Evolutionary conservation across 352 stramenopile genomes (phyloP).

Genomic region (Globisporangium orthogonon): DNA sequence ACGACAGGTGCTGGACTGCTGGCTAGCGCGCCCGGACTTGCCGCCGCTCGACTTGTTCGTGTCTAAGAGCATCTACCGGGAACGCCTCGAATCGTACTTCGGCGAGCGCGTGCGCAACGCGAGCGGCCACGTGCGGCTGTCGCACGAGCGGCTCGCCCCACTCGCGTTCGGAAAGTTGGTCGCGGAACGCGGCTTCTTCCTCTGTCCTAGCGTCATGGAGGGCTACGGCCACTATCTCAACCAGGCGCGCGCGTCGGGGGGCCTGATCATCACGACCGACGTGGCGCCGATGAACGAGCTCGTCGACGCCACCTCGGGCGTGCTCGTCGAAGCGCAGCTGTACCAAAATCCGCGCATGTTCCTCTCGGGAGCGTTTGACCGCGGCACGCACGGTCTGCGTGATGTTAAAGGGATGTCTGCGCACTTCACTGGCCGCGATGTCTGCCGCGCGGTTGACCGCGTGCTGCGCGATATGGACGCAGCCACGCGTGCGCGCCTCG

Average conservation of each 20-base stretch:
- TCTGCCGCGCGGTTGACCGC: constrained; percentile 26
- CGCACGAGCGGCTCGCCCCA: constrained; percentile 27
- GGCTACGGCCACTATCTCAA: constrained; percentile 68
- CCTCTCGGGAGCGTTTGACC: constrained; percentile 24
- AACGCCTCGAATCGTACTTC: constrained; percentile 14
- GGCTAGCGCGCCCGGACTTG: constrained; percentile 30
- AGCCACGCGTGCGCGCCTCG: constrained; percentile 17
- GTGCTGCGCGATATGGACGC: constrained; percentile 24
- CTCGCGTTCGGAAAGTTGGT: constrained; percentile 32
- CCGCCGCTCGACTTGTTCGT: constrained; percentile 38
- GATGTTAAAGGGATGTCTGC: too few species aligned
- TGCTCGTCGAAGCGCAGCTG: constrained; percentile 22
- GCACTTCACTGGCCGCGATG: too few species aligned
- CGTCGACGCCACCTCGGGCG: constrained; percentile 26
- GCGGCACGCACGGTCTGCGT: constrained; percentile 28
- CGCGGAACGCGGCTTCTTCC: constrained; percentile 29
- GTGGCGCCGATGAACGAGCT: constrained; percentile 59
- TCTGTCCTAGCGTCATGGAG: constrained; percentile 49
- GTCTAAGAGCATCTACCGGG: constrained; percentile 14
- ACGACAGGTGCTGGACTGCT: constrained; percentile 42
- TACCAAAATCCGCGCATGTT: too few species aligned
- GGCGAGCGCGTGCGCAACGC: constrained; percentile 20
- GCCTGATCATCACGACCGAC: constrained; percentile 46
- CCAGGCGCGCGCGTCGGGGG: constrained; percentile 38
- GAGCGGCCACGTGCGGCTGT: constrained; percentile 17